Percentiles rank a stretch among this genome's conserved stretches.
These are phyloP conservation scores for Pichia phayaonensis DNA, from an alignment of 805 yeast genomes.

Conservation along the genomic window DNA sequence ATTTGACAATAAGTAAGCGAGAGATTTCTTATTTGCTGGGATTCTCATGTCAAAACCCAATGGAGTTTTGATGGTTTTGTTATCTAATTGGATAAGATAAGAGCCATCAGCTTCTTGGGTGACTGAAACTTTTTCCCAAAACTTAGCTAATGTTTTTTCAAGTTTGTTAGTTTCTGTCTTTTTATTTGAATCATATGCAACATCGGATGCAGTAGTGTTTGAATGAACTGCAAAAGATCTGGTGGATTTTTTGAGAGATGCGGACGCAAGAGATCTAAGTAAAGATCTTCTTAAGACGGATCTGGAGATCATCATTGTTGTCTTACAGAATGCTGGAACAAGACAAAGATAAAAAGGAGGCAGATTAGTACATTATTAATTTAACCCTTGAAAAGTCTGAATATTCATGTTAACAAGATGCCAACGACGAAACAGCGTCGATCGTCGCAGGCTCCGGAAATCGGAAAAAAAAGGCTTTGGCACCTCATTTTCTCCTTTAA, in stretches of 20 bases:
- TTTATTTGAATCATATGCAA: slow-evolving; percentile 39
- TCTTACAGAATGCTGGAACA: neutral
- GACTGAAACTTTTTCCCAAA: slow-evolving; percentile 69
- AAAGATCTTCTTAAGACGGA: neutral
- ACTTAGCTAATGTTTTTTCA: slow-evolving; percentile 59
- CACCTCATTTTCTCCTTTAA: too few species aligned
- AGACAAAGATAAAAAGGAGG: neutral
- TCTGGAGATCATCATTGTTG: neutral
- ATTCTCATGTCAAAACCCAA: slow-evolving; percentile 62
- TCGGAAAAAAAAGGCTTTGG: neutral
- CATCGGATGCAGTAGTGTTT: neutral
- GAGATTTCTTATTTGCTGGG: slow-evolving; percentile 47
- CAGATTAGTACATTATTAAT: too few species aligned
- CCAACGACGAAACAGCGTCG: too few species aligned
- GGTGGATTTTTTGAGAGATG: neutral
- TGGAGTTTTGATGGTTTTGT: slow-evolving; percentile 77
- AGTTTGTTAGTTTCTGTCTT: slow-evolving; percentile 60
- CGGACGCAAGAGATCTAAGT: neutral
- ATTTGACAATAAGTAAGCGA: slow-evolving; percentile 71
- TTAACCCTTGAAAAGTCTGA: too few species aligned
- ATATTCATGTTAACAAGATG: too few species aligned
- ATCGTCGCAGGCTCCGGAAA: neutral
- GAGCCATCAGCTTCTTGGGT: slow-evolving; percentile 25
- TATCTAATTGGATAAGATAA: slow-evolving; percentile 58
- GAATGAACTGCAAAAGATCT: slow-evolving; percentile 8